These are phyloP conservation scores for Ceriops tagal DNA, from an alignment of 345 rosid genomes.

Conservation along the genomic window DNA sequence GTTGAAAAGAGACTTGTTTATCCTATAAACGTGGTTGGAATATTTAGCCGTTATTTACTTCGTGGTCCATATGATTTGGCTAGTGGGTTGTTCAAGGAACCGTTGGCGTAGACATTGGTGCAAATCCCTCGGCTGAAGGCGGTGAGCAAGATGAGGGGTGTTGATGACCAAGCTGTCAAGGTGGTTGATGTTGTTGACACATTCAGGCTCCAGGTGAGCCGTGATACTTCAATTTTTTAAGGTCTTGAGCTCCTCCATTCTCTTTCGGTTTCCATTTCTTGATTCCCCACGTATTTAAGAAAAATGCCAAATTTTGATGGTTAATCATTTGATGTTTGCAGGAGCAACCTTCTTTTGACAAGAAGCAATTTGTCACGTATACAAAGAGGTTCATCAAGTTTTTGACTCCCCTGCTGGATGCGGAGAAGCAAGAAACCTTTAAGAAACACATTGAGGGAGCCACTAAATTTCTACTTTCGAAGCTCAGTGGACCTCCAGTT, in stretches of 20 bases:
- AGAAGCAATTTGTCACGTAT: conserved; percentile 45
- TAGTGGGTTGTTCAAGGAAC: conserved; percentile 90
- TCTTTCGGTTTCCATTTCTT: too few species aligned
- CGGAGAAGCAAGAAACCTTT: conserved; percentile 47
- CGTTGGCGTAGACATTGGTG: conserved; percentile 77
- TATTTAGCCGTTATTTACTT: too few species aligned
- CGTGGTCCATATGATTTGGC: background rate
- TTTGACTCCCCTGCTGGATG: conserved; percentile 56
- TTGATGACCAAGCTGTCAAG: conserved; percentile 73
- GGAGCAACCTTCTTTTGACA: too few species aligned
- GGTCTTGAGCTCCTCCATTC: too few species aligned
- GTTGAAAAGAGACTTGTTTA: too few species aligned
- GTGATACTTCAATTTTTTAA: too few species aligned
- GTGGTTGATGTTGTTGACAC: conserved; percentile 98
- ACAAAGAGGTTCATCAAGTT: conserved; percentile 73
- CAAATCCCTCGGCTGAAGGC: conserved; percentile 96
- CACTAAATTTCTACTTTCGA: conserved; percentile 74
- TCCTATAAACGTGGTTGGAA: too few species aligned
- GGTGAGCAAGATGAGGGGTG: conserved; percentile 79
- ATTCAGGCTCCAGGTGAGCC: too few species aligned
- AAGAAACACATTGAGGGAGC: conserved; percentile 92
- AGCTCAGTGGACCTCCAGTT: conserved; percentile 85
- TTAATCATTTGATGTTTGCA: too few species aligned
- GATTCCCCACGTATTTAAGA: too few species aligned
- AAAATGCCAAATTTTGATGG: too few species aligned